These are phyloP conservation scores for Medakamo hakoo DNA, from an alignment of 139 green algal genomes.

Conservation along the genomic window DNA sequence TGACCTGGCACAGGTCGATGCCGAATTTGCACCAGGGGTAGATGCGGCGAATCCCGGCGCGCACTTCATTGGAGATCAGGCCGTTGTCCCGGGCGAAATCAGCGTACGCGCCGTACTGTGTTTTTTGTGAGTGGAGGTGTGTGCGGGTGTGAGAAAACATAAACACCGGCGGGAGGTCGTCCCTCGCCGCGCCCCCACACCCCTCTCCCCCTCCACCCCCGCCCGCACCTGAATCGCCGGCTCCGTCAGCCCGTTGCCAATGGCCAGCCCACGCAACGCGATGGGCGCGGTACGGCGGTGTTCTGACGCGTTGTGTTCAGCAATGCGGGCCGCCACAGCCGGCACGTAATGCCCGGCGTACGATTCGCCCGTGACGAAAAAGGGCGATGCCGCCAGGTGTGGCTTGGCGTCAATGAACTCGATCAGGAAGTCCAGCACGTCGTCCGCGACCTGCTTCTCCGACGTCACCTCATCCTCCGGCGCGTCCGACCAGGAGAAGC, in stretches of 20 bases:
- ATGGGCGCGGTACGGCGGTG: slow-evolving; percentile 19
- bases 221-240: slow-evolving; percentile 54
- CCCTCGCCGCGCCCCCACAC: too few relatives aligned
- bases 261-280: slow-evolving; percentile 52
- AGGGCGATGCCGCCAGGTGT: slow-evolving; percentile 39
- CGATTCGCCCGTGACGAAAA: slow-evolving; percentile 80
- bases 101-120: slow-evolving; percentile 73
- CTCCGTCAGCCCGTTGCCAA: slow-evolving; percentile 89
- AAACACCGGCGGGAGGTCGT: too few relatives aligned
- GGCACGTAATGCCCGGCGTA: slow-evolving; percentile 40
- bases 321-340: slow-evolving; percentile 7
- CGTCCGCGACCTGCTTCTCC: slow-evolving; percentile 54
- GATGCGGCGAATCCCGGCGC: slow-evolving; percentile 22
- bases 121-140: too few relatives aligned
- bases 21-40: slow-evolving; percentile 37
- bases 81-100: slow-evolving; percentile 55
- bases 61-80: slow-evolving; percentile 37
- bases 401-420: slow-evolving; percentile 59
- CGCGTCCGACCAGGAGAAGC: slow-evolving; percentile 65
- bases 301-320: slow-evolving; percentile 10
- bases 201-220: too few relatives aligned
- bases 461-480: slow-evolving; percentile 26
- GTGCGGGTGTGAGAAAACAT: too few relatives aligned
- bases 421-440: slow-evolving; percentile 92
- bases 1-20: slow-evolving; percentile 41